A percentile compares a stretch with the other conserved stretches of the same genome.
These are phyloP conservation scores for Aureobasidium sp. DNA, from an alignment of 2,329 filamentous ascomycete species.

Conservation along the genomic window DNA sequence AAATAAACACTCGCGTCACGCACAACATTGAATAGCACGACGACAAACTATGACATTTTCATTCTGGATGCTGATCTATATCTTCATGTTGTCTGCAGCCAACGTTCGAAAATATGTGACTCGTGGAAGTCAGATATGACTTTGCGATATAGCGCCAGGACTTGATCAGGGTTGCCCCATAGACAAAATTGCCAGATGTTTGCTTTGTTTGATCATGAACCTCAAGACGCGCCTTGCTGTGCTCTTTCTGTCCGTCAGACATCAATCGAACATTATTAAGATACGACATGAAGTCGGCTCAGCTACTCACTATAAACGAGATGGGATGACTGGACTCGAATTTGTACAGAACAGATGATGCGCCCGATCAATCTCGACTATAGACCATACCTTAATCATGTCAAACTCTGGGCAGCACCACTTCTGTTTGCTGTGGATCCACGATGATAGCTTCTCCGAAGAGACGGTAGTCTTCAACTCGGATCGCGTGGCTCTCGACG, in stretches of 20 bases:
- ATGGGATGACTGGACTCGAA: neutral
- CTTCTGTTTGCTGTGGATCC: slow-evolving; percentile 17
- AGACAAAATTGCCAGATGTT: neutral
- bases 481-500: slow-evolving; percentile 11
- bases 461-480: slow-evolving; percentile 17
- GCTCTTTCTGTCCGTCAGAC: neutral
- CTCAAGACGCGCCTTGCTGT: neutral
- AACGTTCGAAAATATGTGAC: no score
- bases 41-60: no score
- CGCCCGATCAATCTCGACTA: neutral
- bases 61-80: no score
- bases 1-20: neutral
- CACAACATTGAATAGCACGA: neutral
- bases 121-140: no score
- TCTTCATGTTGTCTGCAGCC: no score
- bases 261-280: neutral
- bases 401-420: neutral
- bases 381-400: neutral
- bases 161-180: no score
- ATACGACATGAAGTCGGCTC: neutral
- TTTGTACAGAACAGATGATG: neutral
- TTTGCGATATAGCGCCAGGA: no score
- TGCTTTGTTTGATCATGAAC: neutral
- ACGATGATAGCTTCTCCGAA: slow-evolving; percentile 17
- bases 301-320: no score